Percentiles rank a stretch among this genome's conserved stretches.
These are phyloP conservation scores for Biancaea sappan DNA, from an alignment of 306 rosid species.

Conservation along the genomic window DNA sequence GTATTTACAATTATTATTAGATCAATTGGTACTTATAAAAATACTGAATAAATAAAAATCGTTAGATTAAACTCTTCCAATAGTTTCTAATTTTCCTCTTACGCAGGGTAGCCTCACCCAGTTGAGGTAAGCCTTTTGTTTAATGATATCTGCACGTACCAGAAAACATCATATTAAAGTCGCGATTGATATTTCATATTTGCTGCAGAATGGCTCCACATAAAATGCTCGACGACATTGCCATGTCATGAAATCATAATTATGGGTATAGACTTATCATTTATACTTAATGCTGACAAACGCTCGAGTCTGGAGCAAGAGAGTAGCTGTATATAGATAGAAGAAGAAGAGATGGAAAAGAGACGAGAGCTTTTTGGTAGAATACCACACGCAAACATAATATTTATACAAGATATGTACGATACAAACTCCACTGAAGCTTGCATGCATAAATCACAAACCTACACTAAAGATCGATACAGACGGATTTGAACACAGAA, in stretches of 20 bases:
- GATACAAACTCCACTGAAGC: conserved; percentile 7
- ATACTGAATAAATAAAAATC: too few species aligned
- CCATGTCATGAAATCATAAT: not conserved
- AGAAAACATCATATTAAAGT: not conserved
- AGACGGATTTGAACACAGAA: not conserved
- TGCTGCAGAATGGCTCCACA: not conserved
- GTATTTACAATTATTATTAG: too few species aligned
- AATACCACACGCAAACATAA: conserved; percentile 10
- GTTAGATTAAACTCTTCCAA: too few species aligned
- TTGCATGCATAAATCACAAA: conserved; percentile 3
- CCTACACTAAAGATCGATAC: not conserved
- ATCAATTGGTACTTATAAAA: too few species aligned
- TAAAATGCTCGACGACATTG: not conserved
- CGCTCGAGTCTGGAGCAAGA: not conserved
- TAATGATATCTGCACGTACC: not conserved
- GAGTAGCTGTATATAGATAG: not conserved
- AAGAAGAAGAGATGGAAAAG: not conserved
- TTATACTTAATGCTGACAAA: conserved; percentile 4
- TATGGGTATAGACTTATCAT: not conserved
- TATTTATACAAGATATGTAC: not conserved
- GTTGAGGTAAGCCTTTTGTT: not conserved
- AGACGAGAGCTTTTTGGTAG: not conserved
- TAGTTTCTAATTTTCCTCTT: too few species aligned
- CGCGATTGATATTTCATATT: too few species aligned
- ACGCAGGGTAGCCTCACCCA: too few species aligned